Evolutionary conservation across 2,329 filamentous ascomycete species (phyloP).

Genomic region (Waltergamsia citrina): DNA sequence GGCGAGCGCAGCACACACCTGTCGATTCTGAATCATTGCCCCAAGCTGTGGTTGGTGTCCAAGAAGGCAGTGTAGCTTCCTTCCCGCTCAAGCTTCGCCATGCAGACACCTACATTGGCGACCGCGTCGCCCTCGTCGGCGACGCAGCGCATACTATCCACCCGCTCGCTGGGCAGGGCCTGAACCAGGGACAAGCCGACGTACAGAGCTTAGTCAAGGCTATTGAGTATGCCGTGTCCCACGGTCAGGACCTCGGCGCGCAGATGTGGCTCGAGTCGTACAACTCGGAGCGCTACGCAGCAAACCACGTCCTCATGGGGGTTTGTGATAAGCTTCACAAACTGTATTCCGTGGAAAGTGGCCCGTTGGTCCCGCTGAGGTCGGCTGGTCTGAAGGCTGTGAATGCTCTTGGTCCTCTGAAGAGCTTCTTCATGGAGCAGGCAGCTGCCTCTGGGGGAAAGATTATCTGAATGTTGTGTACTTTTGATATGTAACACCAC

Average conservation of each 20-base stretch:
- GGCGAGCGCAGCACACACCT: slow-evolving; percentile 67
- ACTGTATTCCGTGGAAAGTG: slow-evolving; percentile 72
- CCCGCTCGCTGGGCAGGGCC: slow-evolving; percentile 84
- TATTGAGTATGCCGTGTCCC: slow-evolving; percentile 66
- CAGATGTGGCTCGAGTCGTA: slow-evolving; percentile 74
- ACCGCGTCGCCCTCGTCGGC: slow-evolving; percentile 84
- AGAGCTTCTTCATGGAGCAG: slow-evolving; percentile 77
- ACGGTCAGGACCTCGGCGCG: slow-evolving; percentile 82
- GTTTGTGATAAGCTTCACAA: slow-evolving; percentile 88
- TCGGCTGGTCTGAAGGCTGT: slow-evolving; percentile 70
- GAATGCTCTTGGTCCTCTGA: slow-evolving; percentile 64
- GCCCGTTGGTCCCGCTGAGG: slow-evolving; percentile 70
- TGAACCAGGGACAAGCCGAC: slow-evolving; percentile 90
- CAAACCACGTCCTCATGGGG: slow-evolving; percentile 71
- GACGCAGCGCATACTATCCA: slow-evolving; percentile 95
- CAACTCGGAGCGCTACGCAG: slow-evolving; percentile 68
- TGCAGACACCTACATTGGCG: slow-evolving; percentile 84
- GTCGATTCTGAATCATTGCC: slow-evolving; percentile 48
- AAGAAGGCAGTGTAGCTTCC: slow-evolving; percentile 71
- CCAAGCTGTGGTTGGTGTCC: slow-evolving; percentile 58
- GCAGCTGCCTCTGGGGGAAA: slow-evolving; percentile 46
- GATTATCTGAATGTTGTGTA: slow-evolving; percentile 18
- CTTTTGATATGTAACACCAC: slow-evolving; percentile 4
- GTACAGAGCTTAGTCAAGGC: slow-evolving; percentile 68
- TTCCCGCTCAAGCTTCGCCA: slow-evolving; percentile 90